Evolutionary conservation across 441 rosid species (phyloP), one percentile per base, ranked within the genome.

Genomic region (Dalechampia spathulata): DNA sequence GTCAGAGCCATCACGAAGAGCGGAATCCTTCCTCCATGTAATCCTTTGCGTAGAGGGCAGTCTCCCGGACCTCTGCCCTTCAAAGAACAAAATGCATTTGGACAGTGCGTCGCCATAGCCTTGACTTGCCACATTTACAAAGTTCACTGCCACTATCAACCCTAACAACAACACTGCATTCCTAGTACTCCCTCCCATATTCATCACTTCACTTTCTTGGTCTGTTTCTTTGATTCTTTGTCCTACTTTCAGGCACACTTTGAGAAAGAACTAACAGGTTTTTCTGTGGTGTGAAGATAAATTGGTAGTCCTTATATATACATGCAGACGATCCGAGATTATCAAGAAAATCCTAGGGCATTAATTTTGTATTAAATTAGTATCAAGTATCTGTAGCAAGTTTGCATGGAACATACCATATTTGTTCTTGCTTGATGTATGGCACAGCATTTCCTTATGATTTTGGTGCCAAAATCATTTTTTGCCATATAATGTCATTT

Each of bases 11-110:
- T 90, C 97, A 20, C 61, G 59, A n/a, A 90, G 73, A 43, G 82
- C 93, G 15, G 94, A 87, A 42, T 75, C 78, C 14, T 72, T 70
- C 0, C 95, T 74, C 93, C 97, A 90, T 1, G 56, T 26, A 23
- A 81, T 2, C 12, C 89, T 78, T 47, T 86, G 97, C 47, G 80
- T 74, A 23, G 65, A 57, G 4, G 95, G 95, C 52, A 90, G 55
- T 66, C 41, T 75, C 1, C 95, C 97, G 15, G 96, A 89, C 30
- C 96, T 79, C 49, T 89, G 96, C 58, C 95, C 96, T 62, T 89
- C 92, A 63, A 89, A 86, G 78, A 88, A 88, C 32, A 83, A 72
- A 53, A 88, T 83, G 4, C 85, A 67, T 75, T 88, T 88, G 17
- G 87, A 64, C 58, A 88, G 72, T 28, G 96, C 96, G 57, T 82